Evolutionary conservation across 768 basidiomycete genomes (phyloP), one percentile per base, ranked within the genome.

Genomic region (Suillus weaverae): DNA sequence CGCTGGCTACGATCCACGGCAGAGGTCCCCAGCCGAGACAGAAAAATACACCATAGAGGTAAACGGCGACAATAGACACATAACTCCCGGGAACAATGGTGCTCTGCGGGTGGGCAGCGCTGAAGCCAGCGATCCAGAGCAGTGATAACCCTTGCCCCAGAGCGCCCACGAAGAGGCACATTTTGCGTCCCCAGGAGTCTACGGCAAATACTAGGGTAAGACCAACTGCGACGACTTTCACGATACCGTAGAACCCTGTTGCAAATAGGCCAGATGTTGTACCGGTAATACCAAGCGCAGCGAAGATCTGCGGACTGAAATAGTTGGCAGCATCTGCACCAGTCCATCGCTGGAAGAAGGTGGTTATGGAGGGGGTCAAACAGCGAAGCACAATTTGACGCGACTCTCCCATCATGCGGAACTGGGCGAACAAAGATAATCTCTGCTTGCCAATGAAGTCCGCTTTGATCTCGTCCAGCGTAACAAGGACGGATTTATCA

Each of bases 321-420:
- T 86, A 86, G 69, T 84, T 84, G 69, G 86, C 83, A 3, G 83
- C 79, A 66, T 86, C 85, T 14, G 83, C 83, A 16, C 85, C 85
- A 0, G 82, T 85, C 80, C 83, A 83, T 70, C 85, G 78, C 46
- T 75, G 73, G 70, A 80, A 81, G 65, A 83, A 76, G 80, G 84
- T 83, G 65, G 83, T 74, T 32, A 84, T 67, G 1, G 81, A 77
- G 5, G 83, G 81, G 22, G 83, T 83, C 59, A 81, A 77, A 26
- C 78, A 81, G 38, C 81, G 75, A n/a, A 83, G 64, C 0, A 78
- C 78, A n/a, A 78, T 81, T 3, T 70, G 63, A n/a, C 73, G 76
- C 6, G 79, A 81, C 64, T 82, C 81, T 54, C 78, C 80, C 80
- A 85, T 83, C 66, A 75, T 76, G 20, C 56, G 67, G 63, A 83